A percentile compares a stretch with the other conserved stretches of the same genome.
Evolutionary conservation across 768 basidiomycete genomes (phyloP).

Genomic region (Boletus coccyginus): DNA sequence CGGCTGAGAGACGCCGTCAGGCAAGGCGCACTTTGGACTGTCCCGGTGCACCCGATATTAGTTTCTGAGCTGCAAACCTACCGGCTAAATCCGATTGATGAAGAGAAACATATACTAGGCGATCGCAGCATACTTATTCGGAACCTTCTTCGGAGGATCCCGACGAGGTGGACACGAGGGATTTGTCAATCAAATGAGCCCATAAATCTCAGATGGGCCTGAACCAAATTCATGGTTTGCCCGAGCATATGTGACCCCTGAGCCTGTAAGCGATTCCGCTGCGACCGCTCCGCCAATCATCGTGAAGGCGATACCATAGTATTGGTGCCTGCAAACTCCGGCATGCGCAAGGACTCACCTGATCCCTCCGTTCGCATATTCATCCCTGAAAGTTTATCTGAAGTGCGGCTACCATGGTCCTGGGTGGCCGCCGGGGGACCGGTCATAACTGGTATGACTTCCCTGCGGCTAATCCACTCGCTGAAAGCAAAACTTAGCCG

Average conservation of each 20-base stretch:
- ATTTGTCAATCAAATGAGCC: conserved; percentile 15
- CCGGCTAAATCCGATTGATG: conserved; percentile 16
- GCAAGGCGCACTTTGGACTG: background rate
- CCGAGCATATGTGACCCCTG: conserved; percentile 20
- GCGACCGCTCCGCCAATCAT: conserved; percentile 7
- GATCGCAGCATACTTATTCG: conserved; percentile 18
- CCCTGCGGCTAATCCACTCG: background rate
- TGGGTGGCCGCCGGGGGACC: background rate
- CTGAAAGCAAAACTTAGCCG: conserved; percentile 8
- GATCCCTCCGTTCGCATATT: background rate
- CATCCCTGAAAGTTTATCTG: background rate
- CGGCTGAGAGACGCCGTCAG: conserved; percentile 20
- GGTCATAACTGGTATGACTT: background rate
- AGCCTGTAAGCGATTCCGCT: conserved; percentile 12
- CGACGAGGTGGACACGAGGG: conserved; percentile 18
- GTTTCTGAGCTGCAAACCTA: conserved; percentile 3
- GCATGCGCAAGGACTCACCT: background rate
- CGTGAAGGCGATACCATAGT: background rate
- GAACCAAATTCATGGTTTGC: conserved; percentile 9
- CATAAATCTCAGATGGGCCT: conserved; percentile 31
- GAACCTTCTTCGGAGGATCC: conserved; percentile 21
- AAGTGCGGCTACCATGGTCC: background rate
- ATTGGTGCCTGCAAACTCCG: background rate
- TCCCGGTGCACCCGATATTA: background rate
- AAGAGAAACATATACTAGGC: conserved; percentile 12